phyloP scores from a whole-genome alignment of 73 alveolate genomes.

The Tetrahymena borealis region DNA sequence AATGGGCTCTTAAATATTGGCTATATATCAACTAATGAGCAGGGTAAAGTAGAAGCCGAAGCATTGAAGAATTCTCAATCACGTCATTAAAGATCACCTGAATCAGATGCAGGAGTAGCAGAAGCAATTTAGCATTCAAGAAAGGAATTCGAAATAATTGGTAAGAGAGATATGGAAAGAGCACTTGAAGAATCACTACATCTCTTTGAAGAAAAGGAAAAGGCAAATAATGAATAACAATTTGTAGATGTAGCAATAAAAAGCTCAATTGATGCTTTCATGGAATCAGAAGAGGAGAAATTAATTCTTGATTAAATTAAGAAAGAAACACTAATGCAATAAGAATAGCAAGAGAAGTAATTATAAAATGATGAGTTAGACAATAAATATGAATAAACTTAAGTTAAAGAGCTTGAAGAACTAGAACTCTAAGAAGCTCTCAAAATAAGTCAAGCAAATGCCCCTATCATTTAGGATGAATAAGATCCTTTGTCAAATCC shows the following conservation, averaged over 20 bases:
- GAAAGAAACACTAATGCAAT: not conserved
- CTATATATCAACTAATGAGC: constrained; percentile 36
- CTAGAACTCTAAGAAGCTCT: constrained; percentile 50
- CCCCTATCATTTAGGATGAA: constrained; percentile 16
- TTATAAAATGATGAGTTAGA: constrained; percentile 10
- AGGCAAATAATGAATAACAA: constrained; percentile 45
- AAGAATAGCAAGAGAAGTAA: not conserved
- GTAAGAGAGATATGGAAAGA: constrained; percentile 44
- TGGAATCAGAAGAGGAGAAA: constrained; percentile 15
- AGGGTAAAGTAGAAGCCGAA: constrained; percentile 79
- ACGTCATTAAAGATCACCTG: not conserved
- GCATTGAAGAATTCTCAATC: constrained; percentile 39
- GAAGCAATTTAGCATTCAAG: constrained; percentile 36
- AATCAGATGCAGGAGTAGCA: not conserved
- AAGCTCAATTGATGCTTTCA: not conserved
- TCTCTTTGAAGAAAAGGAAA: constrained; percentile 6
- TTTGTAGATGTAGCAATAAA: constrained; percentile 32
- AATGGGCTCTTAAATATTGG: constrained; percentile 58
- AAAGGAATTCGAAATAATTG: constrained; percentile 44
- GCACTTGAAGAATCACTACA: constrained; percentile 28
- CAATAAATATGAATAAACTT: constrained; percentile 16
- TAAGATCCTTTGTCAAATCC: constrained; percentile 40
- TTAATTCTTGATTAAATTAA: not conserved
- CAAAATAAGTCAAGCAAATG: constrained; percentile 20
- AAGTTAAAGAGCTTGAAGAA: constrained; percentile 38